A percentile compares a stretch with the other conserved stretches of the same genome.
Evolutionary conservation across 257 asterid genomes (phyloP).

Genomic region (Solanum bulbocastanum): DNA sequence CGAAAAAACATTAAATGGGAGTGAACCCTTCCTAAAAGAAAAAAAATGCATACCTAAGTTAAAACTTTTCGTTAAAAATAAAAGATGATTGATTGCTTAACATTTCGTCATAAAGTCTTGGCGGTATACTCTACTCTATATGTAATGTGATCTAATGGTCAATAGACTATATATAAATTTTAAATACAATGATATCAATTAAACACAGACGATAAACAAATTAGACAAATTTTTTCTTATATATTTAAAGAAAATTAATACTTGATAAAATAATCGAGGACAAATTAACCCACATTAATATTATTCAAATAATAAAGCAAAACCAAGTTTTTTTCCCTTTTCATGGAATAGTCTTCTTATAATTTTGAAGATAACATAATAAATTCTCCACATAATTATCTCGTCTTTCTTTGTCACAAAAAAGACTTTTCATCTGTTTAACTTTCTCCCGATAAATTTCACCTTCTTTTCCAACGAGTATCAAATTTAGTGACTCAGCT

Average conservation of each 20-base stretch:
- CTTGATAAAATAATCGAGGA: rapidly evolving
- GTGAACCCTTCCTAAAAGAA: background rate
- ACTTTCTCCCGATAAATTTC: background rate
- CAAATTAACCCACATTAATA: background rate
- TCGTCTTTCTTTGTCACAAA: background rate
- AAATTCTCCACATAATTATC: slow-evolving; percentile 4
- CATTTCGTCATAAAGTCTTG: background rate
- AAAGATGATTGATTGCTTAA: background rate
- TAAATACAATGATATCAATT: background rate
- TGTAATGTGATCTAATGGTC: background rate
- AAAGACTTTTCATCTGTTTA: background rate
- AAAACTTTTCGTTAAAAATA: background rate
- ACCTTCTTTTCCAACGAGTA: slow-evolving; percentile 1
- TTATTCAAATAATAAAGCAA: background rate
- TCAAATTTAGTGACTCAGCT: slow-evolving; percentile 3
- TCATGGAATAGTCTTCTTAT: background rate
- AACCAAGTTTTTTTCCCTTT: background rate
- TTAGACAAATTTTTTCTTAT: background rate
- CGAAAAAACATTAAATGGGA: background rate
- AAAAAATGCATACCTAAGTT: no score
- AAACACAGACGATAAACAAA: background rate
- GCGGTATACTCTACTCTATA: background rate
- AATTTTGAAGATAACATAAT: background rate
- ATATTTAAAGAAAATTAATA: background rate
- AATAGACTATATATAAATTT: background rate